phyloP scores from a whole-genome alignment of 768 basidiomycete species.

The Multifurca ochricompacta region DNA sequence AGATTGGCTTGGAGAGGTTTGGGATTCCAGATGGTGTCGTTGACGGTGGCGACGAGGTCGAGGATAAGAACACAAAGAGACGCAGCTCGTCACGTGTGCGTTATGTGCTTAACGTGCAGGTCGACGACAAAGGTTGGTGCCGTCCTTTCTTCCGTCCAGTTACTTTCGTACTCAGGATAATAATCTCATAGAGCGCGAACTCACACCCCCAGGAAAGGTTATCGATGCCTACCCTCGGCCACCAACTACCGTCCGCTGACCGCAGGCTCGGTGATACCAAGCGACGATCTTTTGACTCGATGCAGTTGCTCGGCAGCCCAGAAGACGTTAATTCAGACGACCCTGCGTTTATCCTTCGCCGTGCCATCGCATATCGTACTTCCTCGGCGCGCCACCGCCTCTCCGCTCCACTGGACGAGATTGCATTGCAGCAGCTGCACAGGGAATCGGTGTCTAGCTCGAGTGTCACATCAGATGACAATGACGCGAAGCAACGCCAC shows the following conservation, averaged over 20 bases:
- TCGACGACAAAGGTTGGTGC: constrained; percentile 55
- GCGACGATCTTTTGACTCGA: constrained; percentile 82
- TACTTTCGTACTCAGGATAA: constrained; percentile 2
- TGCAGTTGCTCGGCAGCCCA: constrained; percentile 54
- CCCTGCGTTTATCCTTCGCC: constrained; percentile 84
- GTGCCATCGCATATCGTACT: constrained; percentile 66
- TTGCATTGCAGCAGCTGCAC: constrained; percentile 65
- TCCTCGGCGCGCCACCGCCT: constrained; percentile 62
- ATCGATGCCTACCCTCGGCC: constrained; percentile 77
- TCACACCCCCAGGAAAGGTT: constrained; percentile 73
- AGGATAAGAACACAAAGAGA: constrained; percentile 82
- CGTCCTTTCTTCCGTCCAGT: background rate
- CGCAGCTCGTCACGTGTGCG: constrained; percentile 71
- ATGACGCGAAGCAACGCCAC: constrained; percentile 35
- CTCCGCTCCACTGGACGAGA: constrained; percentile 76
- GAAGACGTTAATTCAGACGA: constrained; percentile 79
- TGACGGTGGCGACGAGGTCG: constrained; percentile 96
- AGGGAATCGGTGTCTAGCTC: constrained; percentile 56
- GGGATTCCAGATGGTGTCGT: constrained; percentile 97
- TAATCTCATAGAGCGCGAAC: constrained; percentile 55
- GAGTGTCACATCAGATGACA: constrained; percentile 46
- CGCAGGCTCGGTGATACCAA: constrained; percentile 55
- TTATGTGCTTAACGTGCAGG: constrained; percentile 64
- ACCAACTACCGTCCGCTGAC: constrained; percentile 63
- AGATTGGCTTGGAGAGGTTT: constrained; percentile 85